Evolutionary conservation across 2,329 filamentous ascomycete species (phyloP).

Genomic region (Microcera coccophila): DNA sequence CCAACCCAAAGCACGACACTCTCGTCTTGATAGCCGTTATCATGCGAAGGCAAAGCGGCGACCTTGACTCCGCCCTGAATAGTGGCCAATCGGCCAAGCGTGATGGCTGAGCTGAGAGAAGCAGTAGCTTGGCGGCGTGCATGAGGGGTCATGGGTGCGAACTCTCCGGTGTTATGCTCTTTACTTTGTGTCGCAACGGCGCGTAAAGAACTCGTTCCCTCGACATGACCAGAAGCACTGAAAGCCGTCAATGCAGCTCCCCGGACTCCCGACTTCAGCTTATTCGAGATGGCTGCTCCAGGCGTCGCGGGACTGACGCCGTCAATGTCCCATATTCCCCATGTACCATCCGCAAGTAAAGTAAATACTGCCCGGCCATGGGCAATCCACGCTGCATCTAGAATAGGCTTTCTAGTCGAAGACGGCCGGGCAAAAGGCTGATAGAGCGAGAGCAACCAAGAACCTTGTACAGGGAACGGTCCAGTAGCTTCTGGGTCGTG

Average conservation of each 20-base stretch:
- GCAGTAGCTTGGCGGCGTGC: slow-evolving; percentile 52
- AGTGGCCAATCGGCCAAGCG: slow-evolving; percentile 48
- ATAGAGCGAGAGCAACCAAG: slow-evolving; percentile 62
- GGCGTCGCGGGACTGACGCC: slow-evolving; percentile 47
- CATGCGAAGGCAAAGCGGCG: slow-evolving; percentile 40
- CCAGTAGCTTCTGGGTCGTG: slow-evolving; percentile 50
- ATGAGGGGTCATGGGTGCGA: slow-evolving; percentile 62
- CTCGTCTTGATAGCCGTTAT: slow-evolving; percentile 48
- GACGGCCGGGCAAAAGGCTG: slow-evolving; percentile 51
- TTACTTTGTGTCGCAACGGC: slow-evolving; percentile 33
- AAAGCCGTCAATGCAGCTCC: slow-evolving; percentile 58
- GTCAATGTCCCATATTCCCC: slow-evolving; percentile 66
- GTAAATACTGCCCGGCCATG: slow-evolving; percentile 57
- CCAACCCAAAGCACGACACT: slow-evolving; percentile 56
- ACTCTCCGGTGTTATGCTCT: slow-evolving; percentile 44
- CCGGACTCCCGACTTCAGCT: slow-evolving; percentile 48
- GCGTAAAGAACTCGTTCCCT: slow-evolving; percentile 56
- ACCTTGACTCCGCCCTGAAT: slow-evolving; percentile 53
- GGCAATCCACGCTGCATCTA: slow-evolving; percentile 60
- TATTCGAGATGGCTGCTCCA: slow-evolving; percentile 45
- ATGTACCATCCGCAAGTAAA: slow-evolving; percentile 60
- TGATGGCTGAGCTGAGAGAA: slow-evolving; percentile 39
- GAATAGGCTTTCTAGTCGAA: slow-evolving; percentile 53
- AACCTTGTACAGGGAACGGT: slow-evolving; percentile 55
- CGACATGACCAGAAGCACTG: slow-evolving; percentile 55